These are phyloP conservation scores for Oryza punctata DNA, from an alignment of 176 grass and related monocot genomes.

Conservation along the genomic window DNA sequence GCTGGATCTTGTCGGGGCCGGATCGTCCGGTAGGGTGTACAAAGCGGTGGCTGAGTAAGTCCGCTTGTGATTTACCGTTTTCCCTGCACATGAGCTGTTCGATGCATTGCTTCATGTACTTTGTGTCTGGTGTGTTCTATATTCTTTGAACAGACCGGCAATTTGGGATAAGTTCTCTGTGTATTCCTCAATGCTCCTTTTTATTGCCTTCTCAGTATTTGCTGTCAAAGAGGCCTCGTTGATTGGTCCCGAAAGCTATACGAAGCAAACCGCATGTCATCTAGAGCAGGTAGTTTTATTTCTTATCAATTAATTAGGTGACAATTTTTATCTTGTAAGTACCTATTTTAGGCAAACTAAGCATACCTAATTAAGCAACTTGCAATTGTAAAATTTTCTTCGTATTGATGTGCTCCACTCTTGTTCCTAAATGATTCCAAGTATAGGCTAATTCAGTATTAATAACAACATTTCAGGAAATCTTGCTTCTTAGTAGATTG, in stretches of 20 bases:
- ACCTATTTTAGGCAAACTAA: neutral
- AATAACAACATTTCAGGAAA: slow-evolving; percentile 45
- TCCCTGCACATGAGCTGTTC: neutral
- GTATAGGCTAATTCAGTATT: neutral
- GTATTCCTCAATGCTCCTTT: neutral
- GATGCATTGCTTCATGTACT: neutral
- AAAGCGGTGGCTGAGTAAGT: neutral
- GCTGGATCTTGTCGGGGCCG: neutral
- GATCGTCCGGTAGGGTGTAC: neutral
- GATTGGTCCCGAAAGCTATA: slow-evolving; percentile 52
- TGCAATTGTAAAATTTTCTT: neutral
- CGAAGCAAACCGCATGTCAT: slow-evolving; percentile 33
- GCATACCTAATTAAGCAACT: neutral
- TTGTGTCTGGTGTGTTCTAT: neutral
- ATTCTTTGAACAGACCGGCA: neutral
- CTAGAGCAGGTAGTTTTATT: slow-evolving; percentile 44
- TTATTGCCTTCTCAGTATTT: slow-evolving; percentile 33
- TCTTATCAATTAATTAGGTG: neutral
- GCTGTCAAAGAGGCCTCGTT: slow-evolving; percentile 55
- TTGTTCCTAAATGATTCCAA: neutral
- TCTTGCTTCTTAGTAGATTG: slow-evolving; percentile 53
- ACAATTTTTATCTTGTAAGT: neutral
- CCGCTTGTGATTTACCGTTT: no score
- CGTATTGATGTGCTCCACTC: neutral
- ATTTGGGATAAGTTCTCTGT: neutral